These are phyloP conservation scores for Venturia carpophila DNA, from an alignment of 2,329 filamentous ascomycete genomes.

Conservation along the genomic window DNA sequence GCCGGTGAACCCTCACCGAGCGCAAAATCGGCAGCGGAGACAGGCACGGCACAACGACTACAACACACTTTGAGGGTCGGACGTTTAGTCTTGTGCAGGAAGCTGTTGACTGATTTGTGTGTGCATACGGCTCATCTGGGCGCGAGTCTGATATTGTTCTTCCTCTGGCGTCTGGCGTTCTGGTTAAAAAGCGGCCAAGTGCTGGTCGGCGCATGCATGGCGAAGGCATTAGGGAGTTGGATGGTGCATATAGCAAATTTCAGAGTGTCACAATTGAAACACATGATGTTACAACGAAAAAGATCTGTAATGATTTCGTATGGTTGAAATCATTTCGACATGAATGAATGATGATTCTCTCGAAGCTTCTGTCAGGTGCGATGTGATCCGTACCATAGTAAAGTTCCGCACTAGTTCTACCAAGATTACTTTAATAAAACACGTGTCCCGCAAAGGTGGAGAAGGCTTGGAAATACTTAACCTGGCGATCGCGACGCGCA, in stretches of 20 bases:
- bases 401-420: background rate
- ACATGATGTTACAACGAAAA: background rate
- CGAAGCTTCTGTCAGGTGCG: background rate
- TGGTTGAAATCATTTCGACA: background rate
- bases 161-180: background rate
- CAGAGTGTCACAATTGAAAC: background rate
- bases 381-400: too few relatives aligned
- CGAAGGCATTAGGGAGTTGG: background rate
- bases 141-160: background rate
- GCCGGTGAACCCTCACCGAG: constrained; percentile 84
- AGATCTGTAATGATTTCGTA: too few relatives aligned
- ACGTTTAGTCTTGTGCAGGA: background rate
- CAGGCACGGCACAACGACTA: constrained; percentile 16
- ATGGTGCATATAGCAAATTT: background rate
- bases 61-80: constrained; percentile 15
- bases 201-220: constrained; percentile 4
- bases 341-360: background rate
- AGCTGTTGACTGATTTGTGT: background rate
- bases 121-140: background rate
- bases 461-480: background rate
- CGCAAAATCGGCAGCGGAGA: constrained; percentile 34
- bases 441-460: background rate
- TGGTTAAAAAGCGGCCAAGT: background rate
- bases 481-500: background rate
- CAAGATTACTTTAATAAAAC: background rate